Conservation (phyloP, 805 yeast genomes). For the Candida cerambycidarum region DNA sequence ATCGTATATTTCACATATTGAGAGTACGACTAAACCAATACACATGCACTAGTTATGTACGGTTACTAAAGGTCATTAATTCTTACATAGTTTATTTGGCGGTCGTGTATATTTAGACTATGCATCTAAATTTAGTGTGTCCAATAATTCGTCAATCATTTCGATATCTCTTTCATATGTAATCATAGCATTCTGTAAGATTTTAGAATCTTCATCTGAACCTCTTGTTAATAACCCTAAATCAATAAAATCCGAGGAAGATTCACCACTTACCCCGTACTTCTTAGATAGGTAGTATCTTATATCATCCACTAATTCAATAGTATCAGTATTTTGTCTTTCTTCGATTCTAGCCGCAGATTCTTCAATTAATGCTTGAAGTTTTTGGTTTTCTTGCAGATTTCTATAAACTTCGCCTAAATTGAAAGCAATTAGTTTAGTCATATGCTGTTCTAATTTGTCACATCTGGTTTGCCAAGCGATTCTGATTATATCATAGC, state of each 20-base stretch:
- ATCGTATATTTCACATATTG: constrained; percentile 33
- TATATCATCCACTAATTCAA: constrained; percentile 77
- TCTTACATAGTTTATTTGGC: too few species aligned
- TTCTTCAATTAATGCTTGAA: constrained; percentile 28
- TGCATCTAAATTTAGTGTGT: constrained; percentile 30
- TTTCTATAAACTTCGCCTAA: constrained; percentile 33
- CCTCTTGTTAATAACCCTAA: constrained; percentile 16
- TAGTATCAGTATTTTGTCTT: constrained; percentile 75
- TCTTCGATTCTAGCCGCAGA: constrained; percentile 56
- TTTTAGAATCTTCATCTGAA: constrained; percentile 13
- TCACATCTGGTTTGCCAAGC: constrained; percentile 70
- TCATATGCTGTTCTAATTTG: constrained; percentile 62
- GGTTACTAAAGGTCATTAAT: too few species aligned
- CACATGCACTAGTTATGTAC: too few species aligned
- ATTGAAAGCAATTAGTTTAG: constrained; percentile 55
- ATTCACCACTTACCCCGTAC: constrained; percentile 28
- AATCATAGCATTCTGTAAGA: constrained; percentile 8
- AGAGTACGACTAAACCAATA: too few species aligned
- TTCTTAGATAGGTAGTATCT: constrained; percentile 56
- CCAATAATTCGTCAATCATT: constrained; percentile 28
- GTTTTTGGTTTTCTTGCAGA: constrained; percentile 27
- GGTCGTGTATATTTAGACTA: background rate
- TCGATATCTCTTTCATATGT: constrained; percentile 27
- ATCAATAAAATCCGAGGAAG: constrained; percentile 25
- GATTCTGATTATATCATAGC: constrained; percentile 58